Base-by-base conservation (phyloP, 2,329 filamentous ascomycete species). In the Aspergillus eucalypticola region DNA sequence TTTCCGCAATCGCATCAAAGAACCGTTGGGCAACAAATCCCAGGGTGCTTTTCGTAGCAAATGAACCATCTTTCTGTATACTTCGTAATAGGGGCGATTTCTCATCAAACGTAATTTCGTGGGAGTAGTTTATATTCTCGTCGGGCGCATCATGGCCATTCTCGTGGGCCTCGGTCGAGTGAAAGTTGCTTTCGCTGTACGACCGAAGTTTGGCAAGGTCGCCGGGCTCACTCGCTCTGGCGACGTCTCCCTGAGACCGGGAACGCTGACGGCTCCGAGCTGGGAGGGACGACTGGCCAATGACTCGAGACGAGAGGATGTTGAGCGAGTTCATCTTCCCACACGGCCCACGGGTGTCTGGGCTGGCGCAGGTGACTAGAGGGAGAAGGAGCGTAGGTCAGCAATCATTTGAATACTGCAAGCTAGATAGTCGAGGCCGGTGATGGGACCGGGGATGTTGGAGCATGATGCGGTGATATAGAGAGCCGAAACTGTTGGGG, bases 271-370 rank as follows among this genome's bases (percentile, higher is more conserved):
- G 82, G 60, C 78, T 73, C 60, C 68, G 73, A 58, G 67, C 71
- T 56, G 83, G 75, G 61, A 78, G 78, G 66, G 84, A 81, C 65
- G 84, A 83, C 73, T 81, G 82, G 73, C 85, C 84, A 73, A 88
- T 85, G 75, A 93, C 90, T 80, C 90, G 89, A 76, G 91, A 88
- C 73, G 92, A 95, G 76, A 97, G 87, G 77, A 96, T 91, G 81
- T 95, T 96, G 82, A 96, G 84, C 72, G 93, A 96, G 88, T 97
- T 97, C 94, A 97, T 97, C 80, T 84, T 90, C 82, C 78, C 77
- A 73, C 71, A 67, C 67, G 72, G 74, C 80, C 78, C 81, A 83
- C 83, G 73, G 75, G 77, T 73, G 67, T 69, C 70, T 66, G 67
- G 67, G 71, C 66, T 67, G 69, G 70, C 72, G 69, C 73, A 71